Base-by-base conservation (phyloP, 768 basidiomycete genomes). In the Strobilomyces confusus region DNA sequence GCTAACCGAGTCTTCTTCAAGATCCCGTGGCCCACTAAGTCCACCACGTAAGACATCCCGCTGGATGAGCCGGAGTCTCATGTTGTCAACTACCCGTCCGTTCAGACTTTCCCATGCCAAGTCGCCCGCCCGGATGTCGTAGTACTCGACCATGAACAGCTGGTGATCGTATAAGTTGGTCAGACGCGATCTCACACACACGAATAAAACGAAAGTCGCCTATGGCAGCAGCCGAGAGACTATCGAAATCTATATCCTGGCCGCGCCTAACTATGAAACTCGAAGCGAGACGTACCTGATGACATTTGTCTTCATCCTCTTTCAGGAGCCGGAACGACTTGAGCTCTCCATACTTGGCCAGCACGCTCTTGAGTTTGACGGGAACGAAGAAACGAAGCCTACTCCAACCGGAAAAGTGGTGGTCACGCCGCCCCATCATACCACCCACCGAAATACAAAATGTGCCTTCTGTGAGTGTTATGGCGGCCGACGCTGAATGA, bases 121-220 rank as follows among this genome's bases (percentile, higher is more conserved):
- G 36, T 74, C 69, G 7, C 86, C 82, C 36, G 78, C 76, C 23
- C 86, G 76, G 25, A 80, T 74, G 61, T 91, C 87, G 62, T 77
- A 86, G 64, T 80, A 92, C 57, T 89, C 87, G 48, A 84, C 79
- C 37, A 69, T 70, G 66, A 82, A 89, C 26, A 76, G 67, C 67
- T 76, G 55, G 6, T 33, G 25, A 47, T 46, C 11, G 54, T 41
- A 51, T 25, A 52, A 59, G 41, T 13, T 19, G 13, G 62, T 69
- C 25, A 68, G 63, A 56, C 17, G 9, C 17, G 34, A 49, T 44
- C 32, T 29, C 43, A 49, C 23, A 49, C 5, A 44, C 29, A 47
- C 14, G 51, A 48, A 51, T 23, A 33, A 44, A 41, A 48, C 19
- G 26, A 41, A 54, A 33, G 46, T 41, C 32, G 46, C 19, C n/a